A percentile compares a stretch with the other conserved stretches of the same genome.
Evolutionary conservation across 2,329 filamentous ascomycete species (phyloP).

Genomic region (Hypoxylon sp.): DNA sequence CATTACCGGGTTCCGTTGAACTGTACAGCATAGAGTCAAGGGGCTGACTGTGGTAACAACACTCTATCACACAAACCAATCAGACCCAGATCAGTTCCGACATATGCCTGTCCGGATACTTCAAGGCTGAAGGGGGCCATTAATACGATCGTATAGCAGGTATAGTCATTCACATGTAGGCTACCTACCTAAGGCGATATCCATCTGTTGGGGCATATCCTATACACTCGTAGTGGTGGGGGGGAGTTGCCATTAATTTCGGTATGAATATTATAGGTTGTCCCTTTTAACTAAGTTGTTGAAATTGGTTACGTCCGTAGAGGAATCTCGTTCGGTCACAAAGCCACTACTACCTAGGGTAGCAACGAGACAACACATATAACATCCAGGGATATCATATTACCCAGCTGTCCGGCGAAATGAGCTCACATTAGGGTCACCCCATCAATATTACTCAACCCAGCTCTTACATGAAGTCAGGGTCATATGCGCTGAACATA

Average conservation of each 20-base stretch:
- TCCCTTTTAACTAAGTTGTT: not conserved
- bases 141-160: not conserved
- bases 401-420: not conserved
- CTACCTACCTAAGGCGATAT: no score
- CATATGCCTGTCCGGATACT: not conserved
- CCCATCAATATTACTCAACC: not conserved
- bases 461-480: not conserved
- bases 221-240: not conserved
- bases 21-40: not conserved
- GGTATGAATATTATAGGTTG: not conserved
- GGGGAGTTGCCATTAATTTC: not conserved
- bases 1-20: not conserved
- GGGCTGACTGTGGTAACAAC: not conserved
- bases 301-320: no score
- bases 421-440: not conserved
- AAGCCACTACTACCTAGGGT: not conserved
- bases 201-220: not conserved
- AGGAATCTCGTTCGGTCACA: not conserved
- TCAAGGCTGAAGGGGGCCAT: not conserved
- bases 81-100: not conserved
- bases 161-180: not conserved
- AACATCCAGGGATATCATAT: not conserved
- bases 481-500: not conserved
- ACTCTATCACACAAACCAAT: conserved; percentile 2
- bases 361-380: not conserved